phyloP scores from a whole-genome alignment of 2,329 filamentous ascomycete species.

The Beauveria sp. region DNA sequence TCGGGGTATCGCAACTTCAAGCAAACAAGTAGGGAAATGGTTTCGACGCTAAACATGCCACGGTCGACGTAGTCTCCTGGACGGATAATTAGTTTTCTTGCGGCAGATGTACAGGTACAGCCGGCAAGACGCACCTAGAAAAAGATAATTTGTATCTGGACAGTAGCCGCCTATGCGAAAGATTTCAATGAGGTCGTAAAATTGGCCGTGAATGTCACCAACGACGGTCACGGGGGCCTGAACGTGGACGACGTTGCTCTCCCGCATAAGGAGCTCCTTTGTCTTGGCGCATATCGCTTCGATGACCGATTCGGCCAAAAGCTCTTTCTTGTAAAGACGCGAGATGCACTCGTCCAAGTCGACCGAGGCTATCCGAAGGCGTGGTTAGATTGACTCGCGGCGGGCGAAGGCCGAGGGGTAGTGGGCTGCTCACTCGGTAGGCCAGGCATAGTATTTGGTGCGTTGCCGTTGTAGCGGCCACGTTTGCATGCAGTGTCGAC shows the following conservation, averaged over 20 bases:
- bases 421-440: slow-evolving; percentile 41
- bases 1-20: slow-evolving; percentile 97
- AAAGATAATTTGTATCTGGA: slow-evolving; percentile 97
- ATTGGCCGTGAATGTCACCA: slow-evolving; percentile 97
- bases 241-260: slow-evolving; percentile 99
- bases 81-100: not conserved
- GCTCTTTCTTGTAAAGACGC: slow-evolving; percentile 91
- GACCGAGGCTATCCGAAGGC: slow-evolving; percentile 63
- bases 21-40: slow-evolving; percentile 88
- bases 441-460: slow-evolving; percentile 41
- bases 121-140: slow-evolving; percentile 67
- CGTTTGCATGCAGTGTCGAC: not conserved
- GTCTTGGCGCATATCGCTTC: slow-evolving; percentile 99
- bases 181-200: slow-evolving; percentile 97
- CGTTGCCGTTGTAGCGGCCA: not conserved
- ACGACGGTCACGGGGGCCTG: slow-evolving; percentile 93
- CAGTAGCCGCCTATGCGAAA: slow-evolving; percentile 98
- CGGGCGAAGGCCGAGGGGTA: not conserved
- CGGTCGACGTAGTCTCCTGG: slow-evolving; percentile 95
- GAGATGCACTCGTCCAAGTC: slow-evolving; percentile 98
- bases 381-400: not conserved
- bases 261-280: slow-evolving; percentile 97
- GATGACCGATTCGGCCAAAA: slow-evolving; percentile 94
- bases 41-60: slow-evolving; percentile 98
- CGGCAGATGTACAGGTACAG: not conserved